Conservation (phyloP, 208 protist genomes). For the Crithidia sp. region DNA sequence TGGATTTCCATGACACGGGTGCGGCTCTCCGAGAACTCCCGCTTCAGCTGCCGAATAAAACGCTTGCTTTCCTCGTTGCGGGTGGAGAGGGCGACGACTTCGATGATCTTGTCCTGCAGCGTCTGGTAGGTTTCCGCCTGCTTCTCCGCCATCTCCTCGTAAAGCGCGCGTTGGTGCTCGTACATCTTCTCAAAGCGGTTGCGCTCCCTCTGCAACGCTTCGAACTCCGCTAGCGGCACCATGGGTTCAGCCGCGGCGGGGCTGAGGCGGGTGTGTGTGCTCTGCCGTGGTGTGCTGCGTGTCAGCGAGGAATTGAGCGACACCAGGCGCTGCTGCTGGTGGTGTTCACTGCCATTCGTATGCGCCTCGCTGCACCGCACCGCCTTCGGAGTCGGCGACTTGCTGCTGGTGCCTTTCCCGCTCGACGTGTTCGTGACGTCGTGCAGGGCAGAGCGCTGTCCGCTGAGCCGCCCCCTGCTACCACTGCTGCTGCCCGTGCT, state of each 20-base stretch:
- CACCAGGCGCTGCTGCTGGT: constrained; percentile 3
- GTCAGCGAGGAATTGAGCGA: constrained; percentile 35
- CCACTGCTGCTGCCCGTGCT: constrained; percentile 12
- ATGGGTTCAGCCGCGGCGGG: constrained; percentile 35
- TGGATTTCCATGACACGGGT: constrained; percentile 84
- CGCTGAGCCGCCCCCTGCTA: constrained; percentile 15
- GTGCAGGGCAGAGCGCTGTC: constrained; percentile 30
- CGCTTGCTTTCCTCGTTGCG: constrained; percentile 90
- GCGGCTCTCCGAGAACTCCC: constrained; percentile 83
- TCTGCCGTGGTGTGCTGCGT: constrained; percentile 25
- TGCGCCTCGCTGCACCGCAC: constrained; percentile 25
- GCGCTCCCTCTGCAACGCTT: constrained; percentile 71
- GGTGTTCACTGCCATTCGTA: background rate
- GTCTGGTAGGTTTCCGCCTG: constrained; percentile 71
- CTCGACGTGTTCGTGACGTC: constrained; percentile 47
- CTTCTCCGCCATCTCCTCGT: constrained; percentile 84
- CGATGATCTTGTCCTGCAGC: constrained; percentile 88
- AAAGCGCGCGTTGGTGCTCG: constrained; percentile 84
- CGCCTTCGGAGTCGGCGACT: constrained; percentile 64
- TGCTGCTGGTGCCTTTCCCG: constrained; percentile 13
- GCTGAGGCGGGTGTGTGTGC: constrained; percentile 13
- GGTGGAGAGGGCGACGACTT: constrained; percentile 85
- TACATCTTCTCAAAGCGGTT: constrained; percentile 90
- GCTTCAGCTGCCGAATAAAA: constrained; percentile 90
- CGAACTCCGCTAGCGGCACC: constrained; percentile 63